Conservation (phyloP, 257 asterid genomes). For the Plantago major region DNA sequence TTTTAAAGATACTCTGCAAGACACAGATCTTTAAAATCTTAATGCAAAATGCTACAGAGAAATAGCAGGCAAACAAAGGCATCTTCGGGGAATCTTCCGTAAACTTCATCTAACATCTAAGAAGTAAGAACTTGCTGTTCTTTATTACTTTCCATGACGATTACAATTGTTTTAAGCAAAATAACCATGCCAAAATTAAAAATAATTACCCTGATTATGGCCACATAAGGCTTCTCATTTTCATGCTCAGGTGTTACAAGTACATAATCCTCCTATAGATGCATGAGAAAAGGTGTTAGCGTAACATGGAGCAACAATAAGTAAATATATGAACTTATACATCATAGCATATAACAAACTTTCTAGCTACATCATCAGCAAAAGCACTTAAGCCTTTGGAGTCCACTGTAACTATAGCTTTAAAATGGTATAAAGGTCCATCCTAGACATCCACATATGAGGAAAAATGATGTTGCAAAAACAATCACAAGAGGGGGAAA, state of each 20-base stretch:
- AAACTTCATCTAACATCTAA: no score
- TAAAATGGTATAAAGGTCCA: no score
- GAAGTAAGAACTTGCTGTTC: no score
- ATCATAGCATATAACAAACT: not conserved
- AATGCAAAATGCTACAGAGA: no score
- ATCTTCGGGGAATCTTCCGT: no score
- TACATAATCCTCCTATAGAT: slow-evolving; percentile 76
- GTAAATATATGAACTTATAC: not conserved
- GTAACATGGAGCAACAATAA: slow-evolving; percentile 11
- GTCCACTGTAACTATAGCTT: not conserved
- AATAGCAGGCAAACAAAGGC: no score
- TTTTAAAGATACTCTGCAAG: slow-evolving; percentile 58
- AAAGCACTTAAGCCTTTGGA: not conserved
- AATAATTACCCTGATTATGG: slow-evolving; percentile 74
- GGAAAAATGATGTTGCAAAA: not conserved
- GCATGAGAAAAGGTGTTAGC: slow-evolving; percentile 18
- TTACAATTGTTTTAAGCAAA: no score
- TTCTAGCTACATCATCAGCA: not conserved
- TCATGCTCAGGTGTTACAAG: slow-evolving; percentile 64
- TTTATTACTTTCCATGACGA: no score
- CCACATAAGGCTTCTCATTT: slow-evolving; percentile 82
- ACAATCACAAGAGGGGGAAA: not conserved
- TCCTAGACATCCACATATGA: slow-evolving; percentile 11
- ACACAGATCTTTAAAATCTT: not conserved
- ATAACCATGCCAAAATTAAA: not conserved